Evolutionary conservation across 2,329 filamentous ascomycete genomes (phyloP).

Genomic region (Cladophialophora psammophila): DNA sequence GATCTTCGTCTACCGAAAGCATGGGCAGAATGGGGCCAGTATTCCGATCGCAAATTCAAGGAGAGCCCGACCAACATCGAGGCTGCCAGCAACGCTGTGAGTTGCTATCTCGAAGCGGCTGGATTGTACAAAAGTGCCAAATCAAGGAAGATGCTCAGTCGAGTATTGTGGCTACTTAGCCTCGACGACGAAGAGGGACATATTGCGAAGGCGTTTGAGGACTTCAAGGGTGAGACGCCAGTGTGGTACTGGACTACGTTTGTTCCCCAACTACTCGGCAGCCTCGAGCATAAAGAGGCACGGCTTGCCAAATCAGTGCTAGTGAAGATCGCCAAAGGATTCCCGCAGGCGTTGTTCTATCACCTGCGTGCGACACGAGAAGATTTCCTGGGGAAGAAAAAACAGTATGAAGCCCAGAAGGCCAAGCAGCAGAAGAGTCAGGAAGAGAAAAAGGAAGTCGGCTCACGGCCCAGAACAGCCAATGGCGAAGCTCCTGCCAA

Average conservation of each 20-base stretch:
- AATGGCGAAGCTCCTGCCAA: conserved; percentile 51
- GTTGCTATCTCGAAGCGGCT: conserved; percentile 94
- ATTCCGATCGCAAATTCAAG: conserved; percentile 96
- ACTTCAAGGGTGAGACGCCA: conserved; percentile 95
- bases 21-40: conserved; percentile 99
- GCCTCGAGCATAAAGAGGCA: conserved; percentile 89
- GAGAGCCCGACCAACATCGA: conserved; percentile 82
- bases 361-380: conserved; percentile 91
- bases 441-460: conserved; percentile 30
- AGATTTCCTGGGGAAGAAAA: conserved; percentile 92
- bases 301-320: conserved; percentile 85
- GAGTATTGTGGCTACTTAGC: conserved; percentile 94
- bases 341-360: conserved; percentile 96
- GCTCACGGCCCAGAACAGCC: conserved; percentile 52
- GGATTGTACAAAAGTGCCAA: conserved; percentile 98
- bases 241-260: conserved; percentile 99
- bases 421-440: conserved; percentile 32
- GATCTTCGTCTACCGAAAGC: conserved; percentile 95
- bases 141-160: conserved; percentile 88
- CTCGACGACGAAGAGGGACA: conserved; percentile 86
- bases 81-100: conserved; percentile 87
- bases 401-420: conserved; percentile 50
- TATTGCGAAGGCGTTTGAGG: conserved; percentile 86
- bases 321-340: conserved; percentile 91
- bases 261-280: conserved; percentile 93